These are phyloP conservation scores for Zygotorulaspora sp. DNA, from an alignment of 805 yeast genomes.

Conservation along the genomic window DNA sequence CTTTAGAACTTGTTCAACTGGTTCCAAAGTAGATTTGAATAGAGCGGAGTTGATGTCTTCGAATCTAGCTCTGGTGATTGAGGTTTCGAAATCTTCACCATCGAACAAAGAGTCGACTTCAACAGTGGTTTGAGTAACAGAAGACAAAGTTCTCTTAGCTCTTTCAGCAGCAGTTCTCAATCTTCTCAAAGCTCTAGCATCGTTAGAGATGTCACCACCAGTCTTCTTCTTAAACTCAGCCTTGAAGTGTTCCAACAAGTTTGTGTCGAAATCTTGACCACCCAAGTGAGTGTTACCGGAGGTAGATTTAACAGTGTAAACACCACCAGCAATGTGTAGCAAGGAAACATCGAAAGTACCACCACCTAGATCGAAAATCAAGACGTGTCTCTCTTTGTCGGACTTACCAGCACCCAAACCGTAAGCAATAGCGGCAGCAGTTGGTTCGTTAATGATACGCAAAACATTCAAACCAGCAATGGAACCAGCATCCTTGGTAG, in stretches of 20 bases:
- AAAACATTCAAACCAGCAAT: constrained; percentile 74
- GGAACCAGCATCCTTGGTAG: constrained; percentile 79
- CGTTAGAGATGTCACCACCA: constrained; percentile 81
- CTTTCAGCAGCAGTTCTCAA: constrained; percentile 98
- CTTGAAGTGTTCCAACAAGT: constrained; percentile 89
- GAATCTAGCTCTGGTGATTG: constrained; percentile 96
- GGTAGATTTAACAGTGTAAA: constrained; percentile 94
- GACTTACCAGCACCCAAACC: constrained; percentile 91
- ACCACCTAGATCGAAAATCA: constrained; percentile 96
- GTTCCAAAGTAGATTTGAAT: constrained; percentile 90
- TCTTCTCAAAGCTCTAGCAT: constrained; percentile 96
- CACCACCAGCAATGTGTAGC: constrained; percentile 90
- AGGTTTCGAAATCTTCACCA: constrained; percentile 92
- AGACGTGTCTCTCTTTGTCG: constrained; percentile 78
- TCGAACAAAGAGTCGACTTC: constrained; percentile 93
- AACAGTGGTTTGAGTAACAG: constrained; percentile 92
- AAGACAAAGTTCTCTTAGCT: constrained; percentile 97
- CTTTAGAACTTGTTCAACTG: constrained; percentile 92
- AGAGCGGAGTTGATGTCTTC: constrained; percentile 91
- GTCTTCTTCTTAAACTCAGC: constrained; percentile 94
- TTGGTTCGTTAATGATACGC: constrained; percentile 76
- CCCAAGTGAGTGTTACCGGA: constrained; percentile 99
- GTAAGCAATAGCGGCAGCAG: constrained; percentile 98
- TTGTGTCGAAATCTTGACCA: constrained; percentile 98
- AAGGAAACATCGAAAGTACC: constrained; percentile 98